Percentiles rank a stretch among this genome's conserved stretches.
These are phyloP conservation scores for Cyberlindnera mississippiensis DNA, from an alignment of 805 yeast species.

Conservation along the genomic window DNA sequence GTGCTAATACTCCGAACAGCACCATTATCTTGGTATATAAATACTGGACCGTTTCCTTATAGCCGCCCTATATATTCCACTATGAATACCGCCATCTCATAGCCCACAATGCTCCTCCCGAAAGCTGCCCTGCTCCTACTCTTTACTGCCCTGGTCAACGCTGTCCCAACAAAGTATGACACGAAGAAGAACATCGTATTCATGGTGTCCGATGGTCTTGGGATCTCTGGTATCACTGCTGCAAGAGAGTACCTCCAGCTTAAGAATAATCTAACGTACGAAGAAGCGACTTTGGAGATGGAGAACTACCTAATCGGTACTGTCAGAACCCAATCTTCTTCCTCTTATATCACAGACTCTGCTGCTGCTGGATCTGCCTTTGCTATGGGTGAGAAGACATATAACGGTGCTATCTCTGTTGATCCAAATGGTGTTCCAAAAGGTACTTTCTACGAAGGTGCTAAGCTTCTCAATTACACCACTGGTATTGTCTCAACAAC, in stretches of 20 bases:
- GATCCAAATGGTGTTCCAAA: slow-evolving; percentile 61
- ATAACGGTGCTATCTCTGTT: slow-evolving; percentile 93
- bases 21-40: no score
- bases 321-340: slow-evolving; percentile 77
- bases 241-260: slow-evolving; percentile 71
- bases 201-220: slow-evolving; percentile 91
- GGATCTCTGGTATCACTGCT: slow-evolving; percentile 78
- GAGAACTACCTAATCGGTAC: slow-evolving; percentile 75
- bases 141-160: slow-evolving; percentile 22
- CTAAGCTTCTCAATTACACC: slow-evolving; percentile 70
- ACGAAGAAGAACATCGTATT: slow-evolving; percentile 72
- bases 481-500: slow-evolving; percentile 93
- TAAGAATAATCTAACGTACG: slow-evolving; percentile 43
- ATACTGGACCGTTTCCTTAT: no score
- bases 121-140: slow-evolving; percentile 20
- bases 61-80: background rate
- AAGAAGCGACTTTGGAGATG: slow-evolving; percentile 51
- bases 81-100: background rate
- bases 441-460: slow-evolving; percentile 84
- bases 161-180: slow-evolving; percentile 25
- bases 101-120: slow-evolving; percentile 20
- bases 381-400: slow-evolving; percentile 74
- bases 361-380: slow-evolving; percentile 97
- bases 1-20: no score
- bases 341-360: slow-evolving; percentile 80